Evolutionary conservation across 495 filamentous ascomycete genomes (phyloP).

Genomic region (Podospora australis): DNA sequence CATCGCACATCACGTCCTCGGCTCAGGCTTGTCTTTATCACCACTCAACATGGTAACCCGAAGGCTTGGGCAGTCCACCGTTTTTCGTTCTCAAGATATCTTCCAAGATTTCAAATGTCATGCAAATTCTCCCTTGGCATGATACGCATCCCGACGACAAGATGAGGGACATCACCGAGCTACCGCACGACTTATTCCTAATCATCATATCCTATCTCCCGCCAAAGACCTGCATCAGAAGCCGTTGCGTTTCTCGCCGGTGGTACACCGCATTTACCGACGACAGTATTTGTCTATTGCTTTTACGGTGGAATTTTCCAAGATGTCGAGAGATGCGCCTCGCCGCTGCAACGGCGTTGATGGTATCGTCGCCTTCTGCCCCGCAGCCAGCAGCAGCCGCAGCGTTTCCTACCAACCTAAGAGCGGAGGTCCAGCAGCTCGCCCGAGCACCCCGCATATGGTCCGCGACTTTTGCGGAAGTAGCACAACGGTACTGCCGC

Average conservation of each 20-base stretch:
- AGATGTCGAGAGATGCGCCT: conserved; percentile 48
- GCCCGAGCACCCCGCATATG: conserved; percentile 20
- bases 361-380: conserved; percentile 1
- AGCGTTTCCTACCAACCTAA: conserved; percentile 8
- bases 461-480: conserved; percentile 43
- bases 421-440: conserved; percentile 56
- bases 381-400: neutral
- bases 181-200: conserved; percentile 49
- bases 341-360: conserved; percentile 11
- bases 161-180: conserved; percentile 41
- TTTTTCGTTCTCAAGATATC: neutral
- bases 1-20: conserved; percentile 1
- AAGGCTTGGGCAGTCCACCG: neutral
- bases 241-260: conserved; percentile 47
- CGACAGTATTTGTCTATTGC: conserved; percentile 35
- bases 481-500: conserved; percentile 52
- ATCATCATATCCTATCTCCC: conserved; percentile 46
- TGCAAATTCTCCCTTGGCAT: neutral
- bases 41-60: too few relatives aligned
- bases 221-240: conserved; percentile 46
- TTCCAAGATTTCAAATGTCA: neutral
- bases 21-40: neutral
- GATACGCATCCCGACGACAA: neutral
- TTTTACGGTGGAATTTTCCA: conserved; percentile 49
- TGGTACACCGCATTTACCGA: conserved; percentile 53